A percentile compares a stretch with the other conserved stretches of the same genome.
These are phyloP conservation scores for Vitellaria paradoxa DNA, from an alignment of 179 eudicot genomes.

Conservation along the genomic window DNA sequence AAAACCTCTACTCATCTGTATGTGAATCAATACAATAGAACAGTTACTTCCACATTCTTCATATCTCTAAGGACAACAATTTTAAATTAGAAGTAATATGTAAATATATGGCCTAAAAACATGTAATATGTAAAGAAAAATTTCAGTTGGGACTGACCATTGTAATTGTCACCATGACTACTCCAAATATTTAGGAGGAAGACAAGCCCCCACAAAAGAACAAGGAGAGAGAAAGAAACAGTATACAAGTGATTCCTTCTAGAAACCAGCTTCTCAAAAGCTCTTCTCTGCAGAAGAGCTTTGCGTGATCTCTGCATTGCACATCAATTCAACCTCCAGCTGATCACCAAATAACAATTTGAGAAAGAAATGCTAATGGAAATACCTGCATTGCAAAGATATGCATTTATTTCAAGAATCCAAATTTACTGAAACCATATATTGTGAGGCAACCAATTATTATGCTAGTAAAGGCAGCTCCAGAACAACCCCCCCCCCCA, in stretches of 20 bases:
- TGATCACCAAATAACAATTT: background rate
- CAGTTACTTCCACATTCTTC: background rate
- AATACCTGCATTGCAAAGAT: slow-evolving; percentile 9
- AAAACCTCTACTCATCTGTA: background rate
- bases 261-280: slow-evolving; percentile 42
- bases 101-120: background rate
- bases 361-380: background rate
- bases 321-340: slow-evolving; percentile 50
- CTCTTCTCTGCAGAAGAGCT: slow-evolving; percentile 90
- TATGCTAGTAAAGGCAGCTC: background rate
- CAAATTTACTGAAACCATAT: background rate
- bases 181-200: slow-evolving; percentile 71
- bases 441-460: background rate
- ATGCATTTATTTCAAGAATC: background rate
- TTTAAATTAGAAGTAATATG: background rate
- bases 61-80: background rate
- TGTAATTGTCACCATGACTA: slow-evolving; percentile 56
- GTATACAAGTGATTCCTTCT: slow-evolving; percentile 54
- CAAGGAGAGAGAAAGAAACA: slow-evolving; percentile 59
- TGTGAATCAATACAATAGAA: no score
- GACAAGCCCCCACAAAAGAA: slow-evolving; percentile 72
- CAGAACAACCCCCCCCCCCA: no score
- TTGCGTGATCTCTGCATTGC: slow-evolving; percentile 96
- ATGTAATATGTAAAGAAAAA: background rate
- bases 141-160: slow-evolving; percentile 42